These are phyloP conservation scores for Cetradonia linearis DNA, from an alignment of 495 filamentous ascomycete genomes.

Conservation along the genomic window DNA sequence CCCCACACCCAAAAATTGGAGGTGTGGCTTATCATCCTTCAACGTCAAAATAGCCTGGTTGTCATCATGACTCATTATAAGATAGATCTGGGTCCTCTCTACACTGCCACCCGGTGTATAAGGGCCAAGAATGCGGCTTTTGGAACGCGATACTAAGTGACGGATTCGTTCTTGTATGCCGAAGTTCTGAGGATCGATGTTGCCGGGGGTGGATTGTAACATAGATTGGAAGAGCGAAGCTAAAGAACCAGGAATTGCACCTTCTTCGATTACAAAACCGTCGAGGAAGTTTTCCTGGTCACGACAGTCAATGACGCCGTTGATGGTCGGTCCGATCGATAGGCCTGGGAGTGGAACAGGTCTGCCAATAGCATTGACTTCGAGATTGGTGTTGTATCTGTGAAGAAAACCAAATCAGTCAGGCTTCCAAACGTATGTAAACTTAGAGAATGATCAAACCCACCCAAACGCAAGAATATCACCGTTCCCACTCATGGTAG, in stretches of 20 bases:
- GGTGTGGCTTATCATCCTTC: conserved; percentile 1
- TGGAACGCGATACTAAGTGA: not conserved
- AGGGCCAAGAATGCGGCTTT: not conserved
- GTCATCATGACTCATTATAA: not conserved
- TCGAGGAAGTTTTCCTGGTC: conserved; percentile 3
- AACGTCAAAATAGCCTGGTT: conserved; percentile 2
- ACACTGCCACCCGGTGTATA: not conserved
- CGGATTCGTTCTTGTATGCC: not conserved
- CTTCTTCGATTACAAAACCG: conserved; percentile 4
- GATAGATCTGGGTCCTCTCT: conserved; percentile 2
- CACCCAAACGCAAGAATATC: conserved; percentile 5
- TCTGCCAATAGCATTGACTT: conserved; percentile 4
- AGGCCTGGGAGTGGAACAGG: not conserved
- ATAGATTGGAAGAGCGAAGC: conserved; percentile 1
- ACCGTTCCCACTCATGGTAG: conserved; percentile 3
- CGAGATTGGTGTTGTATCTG: not conserved
- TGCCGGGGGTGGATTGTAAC: conserved; percentile 2
- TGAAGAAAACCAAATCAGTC: not conserved
- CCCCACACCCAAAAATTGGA: not conserved
- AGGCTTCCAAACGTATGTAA: not conserved
- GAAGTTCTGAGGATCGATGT: not conserved
- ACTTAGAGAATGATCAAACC: not conserved
- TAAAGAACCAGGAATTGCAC: not conserved
- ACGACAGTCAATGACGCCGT: conserved; percentile 2
- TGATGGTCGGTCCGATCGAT: not conserved